Base-by-base conservation (phyloP, 192 early-diverging fungal species). In the Gryganskiella cystojenkinii region DNA sequence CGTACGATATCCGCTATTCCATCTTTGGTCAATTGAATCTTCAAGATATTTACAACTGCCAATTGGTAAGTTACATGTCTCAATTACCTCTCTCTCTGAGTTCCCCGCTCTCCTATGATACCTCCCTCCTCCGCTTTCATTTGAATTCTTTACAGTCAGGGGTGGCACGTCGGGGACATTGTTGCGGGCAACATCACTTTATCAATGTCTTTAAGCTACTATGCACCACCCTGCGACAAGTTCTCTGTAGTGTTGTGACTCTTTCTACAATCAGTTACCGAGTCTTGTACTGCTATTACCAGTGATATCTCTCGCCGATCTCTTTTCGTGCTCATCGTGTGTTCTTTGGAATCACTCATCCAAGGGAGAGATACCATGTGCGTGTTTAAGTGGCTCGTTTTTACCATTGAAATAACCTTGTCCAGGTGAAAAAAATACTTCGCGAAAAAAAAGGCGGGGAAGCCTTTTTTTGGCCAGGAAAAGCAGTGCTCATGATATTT, bases 391-490 rank as follows among this genome's bases (percentile, higher is more conserved):
- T 56, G 55, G 55, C n/a, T 56, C n/a, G 17, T 64, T 22, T 20
- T 10, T 15, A 3, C 13, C 13, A 33, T 25, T 19, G n/a, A 34
- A 27, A 19, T 31, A 47, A 25, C 33, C 19, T 22, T n/a, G 4
- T 4, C 11, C 4, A 24, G 20, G 19, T 40, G 27, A n/a, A 20
- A 7, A 24, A 52, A 40, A 52, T 60, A 55, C 27, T 37, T 28
- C n/a, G n/a, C n/a, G n/a, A n/a, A n/a, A n/a, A 61, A 60, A 75
- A 76, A 76, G 28, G 72, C 72, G 72, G 72, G 72, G 72, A 76
- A 76, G 55, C 55, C 40, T 52, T 4, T 46, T 59, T 25, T 28
- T 31, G 58, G 42, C 42, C 27, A 43, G 58, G 58, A 46, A 61
- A 25, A 14, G 51, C 14, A 51, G 13, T 22, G 50, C 30, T 4